Conservation (phyloP, 1,139 yeast species). For the Magnusiomyces starmeri region DNA sequence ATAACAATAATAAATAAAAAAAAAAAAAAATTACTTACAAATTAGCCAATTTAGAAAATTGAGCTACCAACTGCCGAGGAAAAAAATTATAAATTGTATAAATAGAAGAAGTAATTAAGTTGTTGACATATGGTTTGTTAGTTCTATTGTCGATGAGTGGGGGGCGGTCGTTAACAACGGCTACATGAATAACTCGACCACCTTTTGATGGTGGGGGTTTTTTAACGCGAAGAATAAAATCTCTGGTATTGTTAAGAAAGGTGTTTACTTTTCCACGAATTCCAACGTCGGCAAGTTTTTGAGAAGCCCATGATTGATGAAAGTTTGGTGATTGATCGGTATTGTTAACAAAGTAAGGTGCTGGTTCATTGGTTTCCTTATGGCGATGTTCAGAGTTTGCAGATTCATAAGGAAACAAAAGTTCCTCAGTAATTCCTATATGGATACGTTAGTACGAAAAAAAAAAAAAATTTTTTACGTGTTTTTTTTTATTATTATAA, state of each 20-base stretch:
- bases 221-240: slow-evolving; percentile 39
- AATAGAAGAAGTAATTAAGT: slow-evolving; percentile 77
- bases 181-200: slow-evolving; percentile 72
- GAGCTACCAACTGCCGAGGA: slow-evolving; percentile 84
- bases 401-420: slow-evolving; percentile 17
- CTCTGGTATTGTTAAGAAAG: slow-evolving; percentile 11
- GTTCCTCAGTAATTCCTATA: slow-evolving; percentile 21
- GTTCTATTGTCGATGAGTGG: slow-evolving; percentile 58
- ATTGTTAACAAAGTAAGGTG: slow-evolving; percentile 7
- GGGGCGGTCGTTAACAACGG: slow-evolving; percentile 27
- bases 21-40: slow-evolving; percentile 29
- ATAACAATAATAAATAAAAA: background rate
- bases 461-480: too few relatives aligned
- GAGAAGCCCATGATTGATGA: slow-evolving; percentile 30
- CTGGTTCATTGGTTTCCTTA: background rate
- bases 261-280: slow-evolving; percentile 9
- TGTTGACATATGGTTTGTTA: slow-evolving; percentile 54
- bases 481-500: too few relatives aligned
- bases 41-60: slow-evolving; percentile 87
- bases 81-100: slow-evolving; percentile 74
- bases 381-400: slow-evolving; percentile 11
- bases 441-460: slow-evolving; percentile 11
- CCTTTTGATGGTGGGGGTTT: slow-evolving; percentile 48
- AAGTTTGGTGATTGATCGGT: slow-evolving; percentile 7
- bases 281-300: slow-evolving; percentile 19